These are phyloP conservation scores for Gloeopeniophorella convolvens DNA, from an alignment of 768 basidiomycete species.

Conservation along the genomic window DNA sequence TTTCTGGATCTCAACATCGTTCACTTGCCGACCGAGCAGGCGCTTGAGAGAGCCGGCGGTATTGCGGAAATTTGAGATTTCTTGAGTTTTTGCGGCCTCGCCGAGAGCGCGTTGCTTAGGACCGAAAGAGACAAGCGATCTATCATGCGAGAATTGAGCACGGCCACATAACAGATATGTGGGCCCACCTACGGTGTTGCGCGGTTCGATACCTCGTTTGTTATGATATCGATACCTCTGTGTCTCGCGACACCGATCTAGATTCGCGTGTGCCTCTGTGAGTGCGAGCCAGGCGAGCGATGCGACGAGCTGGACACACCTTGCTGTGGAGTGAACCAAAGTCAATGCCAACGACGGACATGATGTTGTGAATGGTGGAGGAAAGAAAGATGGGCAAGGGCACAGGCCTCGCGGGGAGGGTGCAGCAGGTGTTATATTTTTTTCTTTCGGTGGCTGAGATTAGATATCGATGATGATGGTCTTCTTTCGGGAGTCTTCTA, in stretches of 20 bases:
- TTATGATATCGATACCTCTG: constrained; percentile 97
- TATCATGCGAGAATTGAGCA: constrained; percentile 27
- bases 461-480: constrained; percentile 5
- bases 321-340: constrained; percentile 88
- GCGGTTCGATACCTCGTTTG: constrained; percentile 96
- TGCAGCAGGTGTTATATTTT: constrained; percentile 7
- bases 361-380: constrained; percentile 25
- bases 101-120: constrained; percentile 87
- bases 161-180: not conserved
- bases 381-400: constrained; percentile 2
- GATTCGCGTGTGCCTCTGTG: constrained; percentile 17
- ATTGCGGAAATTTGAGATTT: constrained; percentile 97
- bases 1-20: constrained; percentile 75
- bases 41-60: constrained; percentile 92
- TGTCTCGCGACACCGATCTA: constrained; percentile 94
- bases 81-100: constrained; percentile 94
- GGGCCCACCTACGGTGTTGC: constrained; percentile 74
- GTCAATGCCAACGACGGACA: constrained; percentile 95
- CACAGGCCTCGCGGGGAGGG: not conserved
- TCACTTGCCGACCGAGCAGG: constrained; percentile 73
- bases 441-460: constrained; percentile 8
- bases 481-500: constrained; percentile 22
- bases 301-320: constrained; percentile 35
- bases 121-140: constrained; percentile 93
- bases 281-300: not conserved